phyloP scores from a whole-genome alignment of 1,139 yeast species.

The Pichia terricola region DNA sequence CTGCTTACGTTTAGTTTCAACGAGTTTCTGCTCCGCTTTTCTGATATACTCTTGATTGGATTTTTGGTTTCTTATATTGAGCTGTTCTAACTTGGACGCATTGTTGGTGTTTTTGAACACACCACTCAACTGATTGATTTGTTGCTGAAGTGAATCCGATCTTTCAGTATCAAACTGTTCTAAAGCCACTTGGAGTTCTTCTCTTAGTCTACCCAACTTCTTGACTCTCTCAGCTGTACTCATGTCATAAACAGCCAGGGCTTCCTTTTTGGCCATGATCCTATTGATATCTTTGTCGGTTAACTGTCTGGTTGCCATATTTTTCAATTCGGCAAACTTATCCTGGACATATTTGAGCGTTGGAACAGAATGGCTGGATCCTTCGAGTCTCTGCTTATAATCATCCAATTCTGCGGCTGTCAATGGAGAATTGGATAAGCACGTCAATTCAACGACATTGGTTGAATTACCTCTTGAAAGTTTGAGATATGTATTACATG shows the following conservation, averaged over 20 bases:
- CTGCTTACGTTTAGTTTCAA: slow-evolving; percentile 45
- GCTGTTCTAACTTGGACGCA: slow-evolving; percentile 39
- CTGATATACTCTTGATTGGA: slow-evolving; percentile 70
- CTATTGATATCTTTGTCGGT: slow-evolving; percentile 72
- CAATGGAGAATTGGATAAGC: slow-evolving; percentile 69
- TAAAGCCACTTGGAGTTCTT: slow-evolving; percentile 65
- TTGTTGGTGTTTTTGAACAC: slow-evolving; percentile 11
- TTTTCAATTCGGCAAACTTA: slow-evolving; percentile 52
- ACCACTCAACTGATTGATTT: slow-evolving; percentile 32
- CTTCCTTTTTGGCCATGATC: slow-evolving; percentile 66
- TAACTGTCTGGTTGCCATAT: slow-evolving; percentile 54
- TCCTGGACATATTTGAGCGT: slow-evolving; percentile 56
- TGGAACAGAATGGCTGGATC: slow-evolving; percentile 47
- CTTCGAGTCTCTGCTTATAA: slow-evolving; percentile 52
- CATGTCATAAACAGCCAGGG: slow-evolving; percentile 35
- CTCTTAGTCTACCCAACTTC: slow-evolving; percentile 63
- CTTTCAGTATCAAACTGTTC: slow-evolving; percentile 51
- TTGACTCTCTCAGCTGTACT: slow-evolving; percentile 73
- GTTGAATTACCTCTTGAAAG: slow-evolving; percentile 67
- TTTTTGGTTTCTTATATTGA: slow-evolving; percentile 74
- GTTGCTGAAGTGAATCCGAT: slow-evolving; percentile 43
- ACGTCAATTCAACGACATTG: slow-evolving; percentile 64
- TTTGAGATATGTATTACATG: slow-evolving; percentile 51
- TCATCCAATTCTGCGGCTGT: slow-evolving; percentile 61
- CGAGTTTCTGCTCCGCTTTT: slow-evolving; percentile 63